Evolutionary conservation across 129 eudicot genomes (phyloP).

Genomic region (Tagetes patula): DNA sequence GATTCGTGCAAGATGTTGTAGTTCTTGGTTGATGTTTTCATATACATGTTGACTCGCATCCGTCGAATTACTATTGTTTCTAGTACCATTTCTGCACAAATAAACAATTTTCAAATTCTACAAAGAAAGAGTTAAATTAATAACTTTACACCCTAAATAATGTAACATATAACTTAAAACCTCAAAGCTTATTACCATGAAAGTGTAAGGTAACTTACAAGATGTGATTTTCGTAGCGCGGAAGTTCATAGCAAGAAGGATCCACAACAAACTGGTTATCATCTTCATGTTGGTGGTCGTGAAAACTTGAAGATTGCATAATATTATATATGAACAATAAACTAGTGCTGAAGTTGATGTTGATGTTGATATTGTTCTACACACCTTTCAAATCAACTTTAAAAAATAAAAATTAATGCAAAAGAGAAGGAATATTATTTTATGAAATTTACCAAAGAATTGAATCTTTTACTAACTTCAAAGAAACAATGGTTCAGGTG

Average conservation of each 20-base stretch:
- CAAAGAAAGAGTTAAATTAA: not conserved
- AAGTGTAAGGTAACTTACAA: conserved; percentile 48
- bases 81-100: conserved; percentile 13
- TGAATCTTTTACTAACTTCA: conserved; percentile 35
- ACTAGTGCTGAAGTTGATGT: conserved; percentile 6
- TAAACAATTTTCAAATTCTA: not conserved
- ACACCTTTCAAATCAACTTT: conserved; percentile 19
- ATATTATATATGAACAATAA: conserved; percentile 18
- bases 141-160: too few relatives aligned
- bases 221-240: conserved; percentile 44
- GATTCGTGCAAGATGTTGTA: conserved; percentile 37
- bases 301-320: conserved; percentile 66
- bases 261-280: conserved; percentile 34
- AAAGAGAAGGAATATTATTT: conserved; percentile 20
- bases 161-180: not conserved
- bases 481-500: conserved; percentile 46
- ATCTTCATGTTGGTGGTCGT: conserved; percentile 39
- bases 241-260: conserved; percentile 41
- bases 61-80: conserved; percentile 12
- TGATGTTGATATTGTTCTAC: conserved; percentile 20
- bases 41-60: conserved; percentile 17
- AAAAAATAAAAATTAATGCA: conserved; percentile 15
- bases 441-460: conserved; percentile 23
- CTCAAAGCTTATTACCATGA: not conserved
- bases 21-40: conserved; percentile 6